These are phyloP conservation scores for Penicillium decumbens DNA, from an alignment of 2,329 filamentous ascomycete genomes.

Conservation along the genomic window DNA sequence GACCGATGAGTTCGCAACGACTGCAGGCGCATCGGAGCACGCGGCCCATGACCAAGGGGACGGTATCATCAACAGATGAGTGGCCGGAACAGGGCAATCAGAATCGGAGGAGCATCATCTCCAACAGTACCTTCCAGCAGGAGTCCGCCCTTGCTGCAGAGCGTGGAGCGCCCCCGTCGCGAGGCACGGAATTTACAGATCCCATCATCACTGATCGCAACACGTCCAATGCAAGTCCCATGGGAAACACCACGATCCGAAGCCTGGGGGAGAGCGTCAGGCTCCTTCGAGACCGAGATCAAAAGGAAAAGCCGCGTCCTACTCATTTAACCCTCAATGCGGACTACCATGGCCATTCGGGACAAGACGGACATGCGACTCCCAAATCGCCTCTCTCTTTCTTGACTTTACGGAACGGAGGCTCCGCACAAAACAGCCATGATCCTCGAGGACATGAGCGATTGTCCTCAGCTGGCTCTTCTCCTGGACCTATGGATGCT, in stretches of 20 bases:
- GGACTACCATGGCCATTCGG: slow-evolving; percentile 52
- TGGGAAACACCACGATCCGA: slow-evolving; percentile 52
- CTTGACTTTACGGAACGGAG: slow-evolving; percentile 57
- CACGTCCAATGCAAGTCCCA: slow-evolving; percentile 71
- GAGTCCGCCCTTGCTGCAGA: slow-evolving; percentile 40
- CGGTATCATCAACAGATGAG: slow-evolving; percentile 39
- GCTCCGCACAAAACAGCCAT: slow-evolving; percentile 47
- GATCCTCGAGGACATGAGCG: slow-evolving; percentile 69
- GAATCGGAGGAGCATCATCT: slow-evolving; percentile 57
- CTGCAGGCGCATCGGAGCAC: slow-evolving; percentile 81
- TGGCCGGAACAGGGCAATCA: slow-evolving; percentile 45
- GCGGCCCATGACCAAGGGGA: slow-evolving; percentile 41
- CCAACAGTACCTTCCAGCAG: slow-evolving; percentile 46
- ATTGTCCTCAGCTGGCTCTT: slow-evolving; percentile 73
- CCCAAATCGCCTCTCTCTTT: slow-evolving; percentile 72
- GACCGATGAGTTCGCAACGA: slow-evolving; percentile 93
- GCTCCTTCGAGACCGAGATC: slow-evolving; percentile 61
- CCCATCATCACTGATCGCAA: slow-evolving; percentile 65
- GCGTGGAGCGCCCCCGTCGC: slow-evolving; percentile 61
- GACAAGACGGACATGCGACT: slow-evolving; percentile 51
- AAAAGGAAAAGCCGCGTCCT: slow-evolving; percentile 30
- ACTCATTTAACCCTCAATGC: slow-evolving; percentile 57
- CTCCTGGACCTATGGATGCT: slow-evolving; percentile 58
- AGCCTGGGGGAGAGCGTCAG: slow-evolving; percentile 73
- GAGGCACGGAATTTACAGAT: slow-evolving; percentile 77